A percentile compares a stretch with the other conserved stretches of the same genome.
These are phyloP conservation scores for Graphilbum sp. DNA, from an alignment of 2,329 filamentous ascomycete genomes.

Conservation along the genomic window DNA sequence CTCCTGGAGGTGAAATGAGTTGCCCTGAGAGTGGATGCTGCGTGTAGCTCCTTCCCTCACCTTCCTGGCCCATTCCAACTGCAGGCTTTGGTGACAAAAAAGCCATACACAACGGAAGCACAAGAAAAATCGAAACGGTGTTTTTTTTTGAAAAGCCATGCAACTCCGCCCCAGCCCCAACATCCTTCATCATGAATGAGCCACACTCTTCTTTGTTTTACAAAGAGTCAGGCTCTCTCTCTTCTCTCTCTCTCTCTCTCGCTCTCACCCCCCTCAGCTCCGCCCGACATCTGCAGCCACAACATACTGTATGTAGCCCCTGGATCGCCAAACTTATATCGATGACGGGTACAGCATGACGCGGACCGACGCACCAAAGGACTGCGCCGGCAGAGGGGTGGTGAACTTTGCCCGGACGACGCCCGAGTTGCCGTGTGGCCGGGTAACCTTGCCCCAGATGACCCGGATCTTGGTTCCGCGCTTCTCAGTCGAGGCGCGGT, in stretches of 20 bases:
- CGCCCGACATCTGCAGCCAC: neutral
- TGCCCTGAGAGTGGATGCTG: neutral
- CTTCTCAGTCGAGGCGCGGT: conserved; percentile 87
- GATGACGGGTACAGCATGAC: conserved; percentile 97
- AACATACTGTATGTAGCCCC: neutral
- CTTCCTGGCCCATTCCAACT: neutral
- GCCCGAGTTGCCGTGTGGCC: conserved; percentile 60
- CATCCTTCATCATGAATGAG: neutral
- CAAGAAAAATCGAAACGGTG: neutral
- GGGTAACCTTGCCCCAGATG: conserved; percentile 14
- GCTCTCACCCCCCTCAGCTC: neutral
- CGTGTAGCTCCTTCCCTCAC: neutral
- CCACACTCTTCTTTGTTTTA: no score
- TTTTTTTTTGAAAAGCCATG: neutral
- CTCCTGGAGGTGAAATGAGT: neutral
- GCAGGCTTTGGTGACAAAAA: neutral
- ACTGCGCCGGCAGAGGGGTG: conserved; percentile 88
- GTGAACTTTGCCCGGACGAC: conserved; percentile 96
- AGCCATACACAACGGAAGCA: neutral
- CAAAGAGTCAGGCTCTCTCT: neutral
- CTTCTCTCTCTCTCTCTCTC: neutral
- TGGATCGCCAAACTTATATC: conserved; percentile 50
- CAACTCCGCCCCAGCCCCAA: neutral
- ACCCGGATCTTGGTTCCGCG: conserved; percentile 97
- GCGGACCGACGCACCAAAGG: conserved; percentile 89